Conservation (phyloP, 208 protist species). For the Crithidia bombi region DNA sequence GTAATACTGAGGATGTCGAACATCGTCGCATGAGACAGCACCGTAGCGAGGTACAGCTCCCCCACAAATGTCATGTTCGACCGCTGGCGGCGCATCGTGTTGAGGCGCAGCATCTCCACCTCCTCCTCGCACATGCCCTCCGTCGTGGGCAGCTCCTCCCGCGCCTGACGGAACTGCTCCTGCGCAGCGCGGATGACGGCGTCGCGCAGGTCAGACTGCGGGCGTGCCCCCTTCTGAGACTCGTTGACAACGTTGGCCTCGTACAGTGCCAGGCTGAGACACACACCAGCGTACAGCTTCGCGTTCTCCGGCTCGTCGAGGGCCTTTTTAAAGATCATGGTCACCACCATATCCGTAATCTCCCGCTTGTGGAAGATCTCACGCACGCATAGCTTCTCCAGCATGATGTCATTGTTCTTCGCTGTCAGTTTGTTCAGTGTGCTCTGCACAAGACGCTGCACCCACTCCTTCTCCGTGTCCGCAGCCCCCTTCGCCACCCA, state of each 20-base stretch:
- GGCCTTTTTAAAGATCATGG: slow-evolving; percentile 84
- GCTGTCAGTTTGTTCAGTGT: slow-evolving; percentile 86
- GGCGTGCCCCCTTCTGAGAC: slow-evolving; percentile 26
- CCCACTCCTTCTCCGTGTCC: slow-evolving; percentile 82
- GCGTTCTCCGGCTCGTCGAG: slow-evolving; percentile 88
- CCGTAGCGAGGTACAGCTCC: slow-evolving; percentile 78
- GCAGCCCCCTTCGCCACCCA: slow-evolving; percentile 74
- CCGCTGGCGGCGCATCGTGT: slow-evolving; percentile 81
- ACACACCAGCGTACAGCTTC: slow-evolving; percentile 78
- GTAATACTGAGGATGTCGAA: slow-evolving; percentile 71
- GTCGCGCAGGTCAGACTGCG: slow-evolving; percentile 77
- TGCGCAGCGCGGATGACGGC: slow-evolving; percentile 65
- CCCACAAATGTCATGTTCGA: slow-evolving; percentile 92
- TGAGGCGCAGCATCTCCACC: slow-evolving; percentile 55
- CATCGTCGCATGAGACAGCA: slow-evolving; percentile 75
- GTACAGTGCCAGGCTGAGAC: slow-evolving; percentile 78
- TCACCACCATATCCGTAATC: slow-evolving; percentile 63
- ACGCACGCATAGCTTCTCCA: slow-evolving; percentile 62
- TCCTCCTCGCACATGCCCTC: slow-evolving; percentile 64
- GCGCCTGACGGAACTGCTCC: slow-evolving; percentile 56
- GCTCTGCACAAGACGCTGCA: slow-evolving; percentile 74
- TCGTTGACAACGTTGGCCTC: slow-evolving; percentile 59
- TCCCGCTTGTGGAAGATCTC: slow-evolving; percentile 70
- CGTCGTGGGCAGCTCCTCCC: slow-evolving; percentile 26
- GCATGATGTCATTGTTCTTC: slow-evolving; percentile 72